phyloP scores from a whole-genome alignment of 495 filamentous ascomycete species.

The Terfezia claveryi region DNA sequence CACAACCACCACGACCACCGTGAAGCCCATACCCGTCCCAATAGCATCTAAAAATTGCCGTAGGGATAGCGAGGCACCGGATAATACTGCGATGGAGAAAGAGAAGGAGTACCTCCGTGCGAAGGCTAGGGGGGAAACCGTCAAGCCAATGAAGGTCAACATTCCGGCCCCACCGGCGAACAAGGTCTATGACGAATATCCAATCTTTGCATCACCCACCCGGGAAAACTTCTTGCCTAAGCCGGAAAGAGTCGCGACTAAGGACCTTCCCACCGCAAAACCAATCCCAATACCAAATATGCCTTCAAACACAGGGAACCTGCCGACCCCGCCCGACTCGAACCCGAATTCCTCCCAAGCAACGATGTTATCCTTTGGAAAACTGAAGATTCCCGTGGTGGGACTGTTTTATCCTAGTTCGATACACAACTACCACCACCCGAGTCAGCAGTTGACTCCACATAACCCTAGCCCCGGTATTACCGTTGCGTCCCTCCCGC shows the following conservation, averaged over 20 bases:
- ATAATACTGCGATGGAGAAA: no score
- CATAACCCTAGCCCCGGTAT: conserved; percentile 11
- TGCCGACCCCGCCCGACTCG: conserved; percentile 15
- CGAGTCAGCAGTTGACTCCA: background rate
- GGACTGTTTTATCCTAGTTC: background rate
- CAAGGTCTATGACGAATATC: conserved; percentile 11
- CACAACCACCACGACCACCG: no score
- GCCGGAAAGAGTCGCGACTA: conserved; percentile 4
- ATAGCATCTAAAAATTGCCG: no score
- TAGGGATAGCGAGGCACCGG: no score
- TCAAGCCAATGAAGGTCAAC: no score
- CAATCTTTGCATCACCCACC: conserved; percentile 16
- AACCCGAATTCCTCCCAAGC: background rate
- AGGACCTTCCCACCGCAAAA: conserved; percentile 7
- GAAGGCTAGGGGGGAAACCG: no score
- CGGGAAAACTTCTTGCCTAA: conserved; percentile 9
- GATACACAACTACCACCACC: background rate
- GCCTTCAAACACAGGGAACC: conserved; percentile 4
- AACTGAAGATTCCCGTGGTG: background rate
- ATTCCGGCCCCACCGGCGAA: background rate
- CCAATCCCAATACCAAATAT: conserved; percentile 6
- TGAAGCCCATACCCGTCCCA: no score
- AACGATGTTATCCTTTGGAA: background rate
- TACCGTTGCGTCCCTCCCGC: conserved; percentile 17
- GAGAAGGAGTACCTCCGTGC: no score